Percentiles rank a stretch among this genome's conserved stretches.
Conservation (phyloP, 768 basidiomycete genomes). For the Russula griseocarnosa region DNA sequence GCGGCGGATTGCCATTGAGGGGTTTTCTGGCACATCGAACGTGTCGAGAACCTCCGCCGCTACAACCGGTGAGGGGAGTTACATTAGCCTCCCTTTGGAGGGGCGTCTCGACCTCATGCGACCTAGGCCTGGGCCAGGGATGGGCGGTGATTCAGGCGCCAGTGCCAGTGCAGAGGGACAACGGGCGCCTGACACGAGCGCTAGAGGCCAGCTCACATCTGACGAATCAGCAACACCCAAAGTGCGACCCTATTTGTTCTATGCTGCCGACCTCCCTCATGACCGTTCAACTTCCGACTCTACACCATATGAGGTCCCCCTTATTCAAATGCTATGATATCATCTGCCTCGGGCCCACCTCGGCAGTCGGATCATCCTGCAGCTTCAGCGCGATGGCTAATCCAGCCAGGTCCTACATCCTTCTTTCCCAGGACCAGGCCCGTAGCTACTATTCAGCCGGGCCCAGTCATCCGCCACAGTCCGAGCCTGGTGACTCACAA, state of each 20-base stretch:
- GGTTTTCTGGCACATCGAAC: slow-evolving; percentile 38
- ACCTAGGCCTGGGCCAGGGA: slow-evolving; percentile 36
- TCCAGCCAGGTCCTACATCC: slow-evolving; percentile 26
- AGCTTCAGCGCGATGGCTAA: slow-evolving; percentile 8
- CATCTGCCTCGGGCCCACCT: slow-evolving; percentile 11
- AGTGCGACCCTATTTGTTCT: slow-evolving; percentile 3
- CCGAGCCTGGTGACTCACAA: slow-evolving; percentile 14
- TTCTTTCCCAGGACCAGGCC: slow-evolving; percentile 27
- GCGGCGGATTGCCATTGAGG: slow-evolving; percentile 56
- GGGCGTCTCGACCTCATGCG: slow-evolving; percentile 88
- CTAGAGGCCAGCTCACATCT: neutral
- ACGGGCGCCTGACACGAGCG: neutral
- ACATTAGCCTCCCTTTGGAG: slow-evolving; percentile 77
- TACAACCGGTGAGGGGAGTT: slow-evolving; percentile 54
- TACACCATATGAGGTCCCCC: neutral
- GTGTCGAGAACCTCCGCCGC: slow-evolving; percentile 6
- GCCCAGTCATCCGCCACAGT: slow-evolving; percentile 5
- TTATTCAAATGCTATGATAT: neutral
- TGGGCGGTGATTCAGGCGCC: slow-evolving; percentile 16
- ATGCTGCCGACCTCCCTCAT: neutral
- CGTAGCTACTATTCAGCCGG: slow-evolving; percentile 19
- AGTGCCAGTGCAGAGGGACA: slow-evolving; percentile 1
- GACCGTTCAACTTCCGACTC: neutral
- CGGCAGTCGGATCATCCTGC: slow-evolving; percentile 18
- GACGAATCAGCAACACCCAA: slow-evolving; percentile 15